Evolutionary conservation across 2,329 filamentous ascomycete species (phyloP), one percentile per base, ranked within the genome.

Genomic region (Metarhizium brunneum): DNA sequence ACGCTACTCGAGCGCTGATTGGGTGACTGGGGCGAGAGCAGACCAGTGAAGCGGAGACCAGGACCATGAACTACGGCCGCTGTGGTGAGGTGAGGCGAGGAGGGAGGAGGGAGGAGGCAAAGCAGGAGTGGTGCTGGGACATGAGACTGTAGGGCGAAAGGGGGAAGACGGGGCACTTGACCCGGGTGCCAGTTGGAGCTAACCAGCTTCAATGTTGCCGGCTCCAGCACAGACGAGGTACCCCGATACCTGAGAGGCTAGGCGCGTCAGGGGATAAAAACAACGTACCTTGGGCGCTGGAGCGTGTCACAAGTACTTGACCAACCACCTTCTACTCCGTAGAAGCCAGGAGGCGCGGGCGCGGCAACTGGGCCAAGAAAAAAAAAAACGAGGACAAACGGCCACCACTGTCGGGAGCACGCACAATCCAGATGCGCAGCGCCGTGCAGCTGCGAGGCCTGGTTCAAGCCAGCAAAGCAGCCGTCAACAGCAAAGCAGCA

Each of bases 1-100:
- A 32, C 6, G 18, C 14, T 54, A 13, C 30, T 14, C 14, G 48
- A 13, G 18, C 2, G 55, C 51, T 56, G 55, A 56, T 56, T 56
- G 55, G 55, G 42, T 52, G 47, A 18, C 18, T 45, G n/a, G 29
- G 25, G 30, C 29, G 25, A 32, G 32, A 14, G 47, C 43, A 35
- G 16, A 52, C 1, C 25, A 8, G 40, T 45, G 49, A 48, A 49
- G 54, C 50, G 49, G 54, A 55, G 49, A 47, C 30, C 43, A 25
- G 43, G 25, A 20, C 30, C 32, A 45, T 50, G 29, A 36, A 20
- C 25, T 25, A 20, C 6, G 32, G n/a, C 40, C 40, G 14, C 14
- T 42, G n/a, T 42, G 14, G 40, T 14, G 40, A 42, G 40, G 40
- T 42, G 40, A 42, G 40, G 40, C 14, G 40, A 42, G 40, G 2